These are phyloP conservation scores for Daedaleopsis nitida DNA, from an alignment of 768 basidiomycete genomes.

Conservation along the genomic window DNA sequence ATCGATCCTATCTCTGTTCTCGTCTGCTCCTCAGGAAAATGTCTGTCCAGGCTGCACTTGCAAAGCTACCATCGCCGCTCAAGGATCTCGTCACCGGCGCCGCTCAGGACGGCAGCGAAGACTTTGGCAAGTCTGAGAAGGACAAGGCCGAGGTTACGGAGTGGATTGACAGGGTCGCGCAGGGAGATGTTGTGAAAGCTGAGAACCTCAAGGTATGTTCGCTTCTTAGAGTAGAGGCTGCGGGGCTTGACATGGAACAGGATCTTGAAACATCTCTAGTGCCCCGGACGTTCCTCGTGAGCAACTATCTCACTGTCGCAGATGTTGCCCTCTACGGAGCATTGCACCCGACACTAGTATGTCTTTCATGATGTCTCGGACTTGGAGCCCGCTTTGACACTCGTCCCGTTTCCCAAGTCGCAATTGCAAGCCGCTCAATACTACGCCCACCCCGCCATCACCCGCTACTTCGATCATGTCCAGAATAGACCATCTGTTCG, in stretches of 20 bases:
- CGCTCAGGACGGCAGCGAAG: constrained; percentile 42
- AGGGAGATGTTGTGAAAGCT: constrained; percentile 48
- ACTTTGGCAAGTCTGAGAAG: constrained; percentile 56
- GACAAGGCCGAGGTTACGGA: constrained; percentile 63
- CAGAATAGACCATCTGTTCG: constrained; percentile 71
- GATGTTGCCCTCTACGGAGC: constrained; percentile 90
- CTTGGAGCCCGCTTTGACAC: neutral
- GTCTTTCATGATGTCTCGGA: neutral
- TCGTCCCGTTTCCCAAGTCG: constrained; percentile 45
- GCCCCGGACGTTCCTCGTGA: constrained; percentile 83
- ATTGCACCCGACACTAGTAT: constrained; percentile 84
- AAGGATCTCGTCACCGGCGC: constrained; percentile 53
- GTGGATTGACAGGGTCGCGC: constrained; percentile 71
- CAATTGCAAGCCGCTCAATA: constrained; percentile 72
- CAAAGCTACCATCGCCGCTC: constrained; percentile 32
- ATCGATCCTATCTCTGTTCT: constrained; percentile 12
- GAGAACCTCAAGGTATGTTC: constrained; percentile 51
- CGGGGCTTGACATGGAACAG: constrained; percentile 40
- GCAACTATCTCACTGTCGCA: constrained; percentile 83
- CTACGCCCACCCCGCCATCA: constrained; percentile 78
- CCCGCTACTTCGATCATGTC: constrained; percentile 95
- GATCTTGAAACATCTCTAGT: constrained; percentile 69
- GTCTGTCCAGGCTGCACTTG: constrained; percentile 27
- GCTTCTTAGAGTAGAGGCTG: neutral
- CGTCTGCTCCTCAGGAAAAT: constrained; percentile 22